These are phyloP conservation scores for Fusarium robinianum DNA, from an alignment of 2,329 filamentous ascomycete genomes.

Conservation along the genomic window DNA sequence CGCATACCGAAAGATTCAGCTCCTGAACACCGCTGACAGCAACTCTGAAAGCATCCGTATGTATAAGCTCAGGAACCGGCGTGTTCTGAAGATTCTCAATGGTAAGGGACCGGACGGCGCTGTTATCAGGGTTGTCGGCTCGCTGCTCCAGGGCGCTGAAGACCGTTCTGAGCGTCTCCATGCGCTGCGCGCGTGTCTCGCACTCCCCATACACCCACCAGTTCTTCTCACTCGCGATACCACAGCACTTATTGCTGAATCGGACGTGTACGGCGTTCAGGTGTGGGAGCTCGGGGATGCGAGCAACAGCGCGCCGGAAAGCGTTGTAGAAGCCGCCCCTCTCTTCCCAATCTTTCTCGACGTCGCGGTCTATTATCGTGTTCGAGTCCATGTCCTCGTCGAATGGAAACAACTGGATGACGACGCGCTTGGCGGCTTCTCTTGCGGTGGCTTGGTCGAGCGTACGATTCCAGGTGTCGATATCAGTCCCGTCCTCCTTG, in stretches of 20 bases:
- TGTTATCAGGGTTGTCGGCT: not conserved
- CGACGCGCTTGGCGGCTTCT: not conserved
- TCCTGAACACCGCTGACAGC: not conserved
- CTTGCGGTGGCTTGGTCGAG: not conserved
- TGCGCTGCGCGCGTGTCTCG: not conserved
- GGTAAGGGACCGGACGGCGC: not conserved
- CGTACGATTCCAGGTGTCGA: not conserved
- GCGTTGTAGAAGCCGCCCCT: too few relatives aligned
- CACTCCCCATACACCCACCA: not conserved
- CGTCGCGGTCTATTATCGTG: too few relatives aligned
- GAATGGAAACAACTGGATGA: not conserved
- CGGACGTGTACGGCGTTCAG: not conserved
- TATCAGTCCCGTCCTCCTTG: not conserved
- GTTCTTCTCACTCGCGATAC: too few relatives aligned
- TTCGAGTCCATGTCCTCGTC: too few relatives aligned
- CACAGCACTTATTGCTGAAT: not conserved
- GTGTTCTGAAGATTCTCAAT: constrained; percentile 4
- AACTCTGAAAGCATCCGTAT: not conserved
- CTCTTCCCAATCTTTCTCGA: too few relatives aligned
- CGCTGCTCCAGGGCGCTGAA: not conserved
- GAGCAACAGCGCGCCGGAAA: not conserved
- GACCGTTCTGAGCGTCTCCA: not conserved
- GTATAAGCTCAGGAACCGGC: not conserved
- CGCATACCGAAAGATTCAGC: constrained; percentile 21
- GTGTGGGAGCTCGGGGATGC: constrained; percentile 2